These are phyloP conservation scores for Pythium sp. DNA, from an alignment of 352 stramenopile genomes.

Conservation along the genomic window DNA sequence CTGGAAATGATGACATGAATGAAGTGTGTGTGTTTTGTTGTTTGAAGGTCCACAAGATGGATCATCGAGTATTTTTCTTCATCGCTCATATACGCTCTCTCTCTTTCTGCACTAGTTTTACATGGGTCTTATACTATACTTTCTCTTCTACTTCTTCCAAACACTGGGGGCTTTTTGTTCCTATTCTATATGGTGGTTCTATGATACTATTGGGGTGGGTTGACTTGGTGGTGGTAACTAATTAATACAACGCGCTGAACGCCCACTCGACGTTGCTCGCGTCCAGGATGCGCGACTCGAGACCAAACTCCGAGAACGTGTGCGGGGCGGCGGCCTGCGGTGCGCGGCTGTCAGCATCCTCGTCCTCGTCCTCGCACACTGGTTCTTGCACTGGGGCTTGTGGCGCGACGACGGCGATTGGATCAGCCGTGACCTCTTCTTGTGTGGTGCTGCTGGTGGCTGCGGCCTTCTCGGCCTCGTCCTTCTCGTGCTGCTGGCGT, in stretches of 20 bases:
- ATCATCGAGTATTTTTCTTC: constrained; percentile 17
- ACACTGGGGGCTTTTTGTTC: constrained; percentile 8
- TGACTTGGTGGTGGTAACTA: not conserved
- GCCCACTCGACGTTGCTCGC: constrained; percentile 70
- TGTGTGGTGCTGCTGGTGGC: not conserved
- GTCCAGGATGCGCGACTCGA: constrained; percentile 58
- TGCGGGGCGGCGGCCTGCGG: constrained; percentile 20
- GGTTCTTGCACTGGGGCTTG: not conserved
- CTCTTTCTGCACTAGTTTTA: constrained; percentile 17
- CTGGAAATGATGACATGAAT: not conserved
- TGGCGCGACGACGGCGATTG: not conserved
- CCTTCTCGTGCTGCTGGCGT: constrained; percentile 35
- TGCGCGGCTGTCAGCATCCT: constrained; percentile 15
- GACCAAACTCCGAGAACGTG: constrained; percentile 76
- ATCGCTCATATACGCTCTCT: not conserved
- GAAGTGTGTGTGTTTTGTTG: not conserved
- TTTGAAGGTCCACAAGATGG: constrained; percentile 1
- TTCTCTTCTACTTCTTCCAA: constrained; percentile 14
- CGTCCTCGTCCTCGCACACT: not conserved
- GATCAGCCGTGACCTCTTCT: not conserved
- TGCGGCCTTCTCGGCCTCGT: constrained; percentile 13
- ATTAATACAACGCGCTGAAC: constrained; percentile 76
- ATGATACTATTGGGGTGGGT: constrained; percentile 13
- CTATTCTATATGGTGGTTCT: constrained; percentile 17
- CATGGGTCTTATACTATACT: constrained; percentile 29